Evolutionary conservation across 2,329 filamentous ascomycete genomes (phyloP), one percentile per base, ranked within the genome.

Genomic region (Pseudohalonectria lignicola): DNA sequence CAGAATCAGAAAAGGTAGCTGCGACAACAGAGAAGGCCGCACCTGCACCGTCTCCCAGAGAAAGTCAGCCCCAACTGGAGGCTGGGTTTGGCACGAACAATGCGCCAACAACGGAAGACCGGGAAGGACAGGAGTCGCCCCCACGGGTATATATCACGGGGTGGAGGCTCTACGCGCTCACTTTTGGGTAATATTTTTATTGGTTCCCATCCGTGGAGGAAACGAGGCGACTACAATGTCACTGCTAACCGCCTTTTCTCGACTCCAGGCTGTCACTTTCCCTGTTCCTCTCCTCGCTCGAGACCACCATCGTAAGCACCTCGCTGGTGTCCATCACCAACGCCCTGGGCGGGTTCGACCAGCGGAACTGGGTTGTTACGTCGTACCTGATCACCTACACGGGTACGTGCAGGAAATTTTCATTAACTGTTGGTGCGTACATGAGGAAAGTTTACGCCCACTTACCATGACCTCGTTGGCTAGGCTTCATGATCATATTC

Each of bases 261-360:
- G n/a, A 28, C 25, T 23, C 18, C 23, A 47, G 44, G 9, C 34
- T 48, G 4, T 45, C 43, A 10, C 28, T 49, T 21, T 37, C 39
- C 19, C 50, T 66, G 4, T 59, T 70, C 29, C 53, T 72, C 3
- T 62, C 66, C 1, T 62, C 59, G 1, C 51, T 68, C 4, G 68
- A 71, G 41, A 66, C 60, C 7, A 68, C 66, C 4, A 70, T 70
- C 19, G 64, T 72, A n/a, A 65, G 61, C 50, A 71, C 67, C 0
- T 61, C 67, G 7, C 51, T 71, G 1, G 60, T 69, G 1, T 60
- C 63, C 17, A 69, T 69, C 26, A 59, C 54, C 3, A 55, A 60
- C 31, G 48, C 54, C 4, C 52, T 68, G 4, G 40, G 51, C 9
- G 56, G 56, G 7, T 63, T 62, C 30, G 45, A 53, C 7, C 45